Evolutionary conservation across 257 asterid species (phyloP), one percentile per base, ranked within the genome.

Genomic region (Thymus quinquecostatus): DNA sequence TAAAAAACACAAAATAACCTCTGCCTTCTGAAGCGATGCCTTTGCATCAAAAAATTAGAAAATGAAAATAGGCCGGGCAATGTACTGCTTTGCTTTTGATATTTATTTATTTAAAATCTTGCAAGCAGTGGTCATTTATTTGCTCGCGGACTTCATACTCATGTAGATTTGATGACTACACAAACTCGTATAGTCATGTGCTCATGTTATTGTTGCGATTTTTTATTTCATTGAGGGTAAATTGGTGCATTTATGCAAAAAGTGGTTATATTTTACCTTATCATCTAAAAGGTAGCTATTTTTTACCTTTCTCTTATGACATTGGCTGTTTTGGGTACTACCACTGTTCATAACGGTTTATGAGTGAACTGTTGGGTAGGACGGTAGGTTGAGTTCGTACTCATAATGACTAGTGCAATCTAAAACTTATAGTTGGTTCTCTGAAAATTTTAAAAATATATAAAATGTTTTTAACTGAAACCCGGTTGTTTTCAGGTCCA

Each of bases 401-500:
- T 9, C 55, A 55, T 56, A 48, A 55, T 73, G 66, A 33, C 33
- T 32, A 72, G 36, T 80, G 57, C 48, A 32, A 60, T 71, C 27
- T 13, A 40, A 71, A 51, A 68, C 72, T 51, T 56, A 32, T 66
- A 53, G 60, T 61, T 41, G 43, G 10, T 62, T 69, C 54, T 50
- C 54, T 68, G 69, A 68, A 27, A 48, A 21, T 21, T 40, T 64
- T 13, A 55, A 56, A 56, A 66, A 10, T 9, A 66, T 78, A 49
- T 69, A 45, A 67, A 50, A 27, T 54, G 53, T 60, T 44, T 41
- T 32, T 62, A 8, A 70, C 62, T 45, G 33, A 70, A 64, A 33
- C 36, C 80, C 61, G 66, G 29, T 63, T 70, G 72, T 82, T 43
- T 61, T 65, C 83, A 95, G 99, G 99, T 80, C 97, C 99, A 61